phyloP scores from a whole-genome alignment of 1,284 basidiomycete genomes.

The Trichosporon sp. region DNA sequence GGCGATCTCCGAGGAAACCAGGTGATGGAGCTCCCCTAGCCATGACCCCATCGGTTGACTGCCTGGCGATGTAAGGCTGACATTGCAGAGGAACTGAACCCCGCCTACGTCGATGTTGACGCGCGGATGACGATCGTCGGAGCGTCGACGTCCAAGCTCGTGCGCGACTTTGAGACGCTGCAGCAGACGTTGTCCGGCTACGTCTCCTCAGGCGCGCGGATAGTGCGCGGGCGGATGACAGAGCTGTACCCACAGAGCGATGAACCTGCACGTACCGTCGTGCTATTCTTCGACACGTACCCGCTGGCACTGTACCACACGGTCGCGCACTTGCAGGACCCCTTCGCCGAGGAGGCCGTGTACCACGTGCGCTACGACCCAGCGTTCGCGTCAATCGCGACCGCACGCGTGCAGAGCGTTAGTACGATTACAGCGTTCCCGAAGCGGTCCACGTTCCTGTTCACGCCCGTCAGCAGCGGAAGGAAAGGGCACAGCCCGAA shows the following conservation, averaged over 20 bases:
- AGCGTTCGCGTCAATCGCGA: neutral
- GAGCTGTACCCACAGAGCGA: neutral
- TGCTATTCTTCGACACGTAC: slow-evolving; percentile 2
- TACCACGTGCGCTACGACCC: slow-evolving; percentile 1
- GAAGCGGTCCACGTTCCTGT: neutral
- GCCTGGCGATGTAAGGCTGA: too few species aligned
- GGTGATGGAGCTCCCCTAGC: too few species aligned
- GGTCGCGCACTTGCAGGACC: neutral
- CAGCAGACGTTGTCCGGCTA: neutral
- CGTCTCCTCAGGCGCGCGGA: neutral
- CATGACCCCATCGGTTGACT: too few species aligned
- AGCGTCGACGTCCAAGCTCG: neutral
- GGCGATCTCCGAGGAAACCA: neutral
- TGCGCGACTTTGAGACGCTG: neutral
- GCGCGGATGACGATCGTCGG: neutral
- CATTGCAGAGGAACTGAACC: neutral
- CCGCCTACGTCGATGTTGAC: neutral
- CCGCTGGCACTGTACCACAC: neutral
- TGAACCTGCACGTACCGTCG: neutral
- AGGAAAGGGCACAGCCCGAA: neutral
- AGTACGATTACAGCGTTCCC: neutral
- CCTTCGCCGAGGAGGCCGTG: neutral
- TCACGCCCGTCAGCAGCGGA: neutral
- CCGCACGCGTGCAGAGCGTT: neutral
- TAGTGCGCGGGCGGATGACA: neutral